Percentiles rank a stretch among this genome's conserved stretches.
phyloP scores from a whole-genome alignment of 352 stramenopile species.

The Pythium aphanidermatum region DNA sequence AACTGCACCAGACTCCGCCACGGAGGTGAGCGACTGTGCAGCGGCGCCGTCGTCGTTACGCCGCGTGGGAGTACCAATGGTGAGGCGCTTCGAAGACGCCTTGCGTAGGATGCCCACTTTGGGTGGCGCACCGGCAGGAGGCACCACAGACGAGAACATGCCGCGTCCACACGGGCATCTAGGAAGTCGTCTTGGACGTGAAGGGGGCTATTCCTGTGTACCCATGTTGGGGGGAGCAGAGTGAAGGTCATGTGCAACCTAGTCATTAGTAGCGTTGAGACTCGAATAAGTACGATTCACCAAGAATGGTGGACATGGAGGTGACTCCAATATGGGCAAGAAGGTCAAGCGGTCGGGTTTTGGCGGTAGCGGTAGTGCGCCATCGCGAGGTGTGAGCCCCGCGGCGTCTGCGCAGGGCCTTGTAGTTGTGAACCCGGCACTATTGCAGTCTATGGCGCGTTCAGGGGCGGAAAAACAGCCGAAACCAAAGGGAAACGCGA shows the following conservation, averaged over 20 bases:
- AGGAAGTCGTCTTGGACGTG: too few species aligned
- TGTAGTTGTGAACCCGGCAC: conserved; percentile 45
- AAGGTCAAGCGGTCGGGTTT: conserved; percentile 18
- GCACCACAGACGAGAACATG: conserved; percentile 20
- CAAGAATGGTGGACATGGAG: conserved; percentile 1
- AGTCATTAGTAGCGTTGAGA: too few species aligned
- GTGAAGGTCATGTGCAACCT: conserved; percentile 11
- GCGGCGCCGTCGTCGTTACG: too few species aligned
- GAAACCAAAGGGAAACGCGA: background rate
- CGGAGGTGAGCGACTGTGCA: too few species aligned
- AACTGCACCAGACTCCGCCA: too few species aligned
- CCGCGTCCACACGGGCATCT: background rate
- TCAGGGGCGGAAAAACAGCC: conserved; percentile 1
- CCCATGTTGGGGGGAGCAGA: conserved; percentile 8
- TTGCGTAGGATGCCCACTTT: background rate
- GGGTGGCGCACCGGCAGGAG: background rate
- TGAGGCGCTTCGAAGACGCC: background rate
- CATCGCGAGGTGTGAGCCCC: background rate
- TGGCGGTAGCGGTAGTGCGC: background rate
- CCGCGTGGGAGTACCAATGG: too few species aligned
- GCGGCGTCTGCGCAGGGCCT: conserved; percentile 11
- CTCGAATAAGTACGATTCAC: conserved; percentile 17
- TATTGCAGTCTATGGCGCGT: conserved; percentile 27
- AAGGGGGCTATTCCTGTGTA: too few species aligned
- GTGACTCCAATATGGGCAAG: conserved; percentile 15